Conservation (phyloP, 192 early-diverging fungal genomes). For the Thamnidium elegans region DNA sequence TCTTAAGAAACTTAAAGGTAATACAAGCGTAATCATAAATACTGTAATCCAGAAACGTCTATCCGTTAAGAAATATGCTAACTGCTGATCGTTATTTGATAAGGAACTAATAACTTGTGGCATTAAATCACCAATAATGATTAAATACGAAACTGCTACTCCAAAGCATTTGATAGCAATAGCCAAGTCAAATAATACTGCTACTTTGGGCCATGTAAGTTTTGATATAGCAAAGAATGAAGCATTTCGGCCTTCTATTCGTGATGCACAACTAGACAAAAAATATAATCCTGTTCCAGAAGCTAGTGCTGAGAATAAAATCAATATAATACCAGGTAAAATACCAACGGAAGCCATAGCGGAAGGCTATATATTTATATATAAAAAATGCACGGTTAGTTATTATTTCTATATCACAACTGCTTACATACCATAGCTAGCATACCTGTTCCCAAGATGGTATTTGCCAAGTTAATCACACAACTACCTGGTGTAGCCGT, state of each 20-base stretch:
- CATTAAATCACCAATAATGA: slow-evolving; percentile 94
- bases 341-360: slow-evolving; percentile 86
- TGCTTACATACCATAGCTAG: slow-evolving; percentile 79
- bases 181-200: slow-evolving; percentile 87
- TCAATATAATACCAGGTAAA: slow-evolving; percentile 74
- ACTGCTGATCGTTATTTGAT: background rate
- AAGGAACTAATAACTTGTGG: slow-evolving; percentile 52
- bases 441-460: slow-evolving; percentile 96
- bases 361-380: slow-evolving; percentile 57
- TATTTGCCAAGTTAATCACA: slow-evolving; percentile 88
- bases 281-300: slow-evolving; percentile 86
- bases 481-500: slow-evolving; percentile 69
- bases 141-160: slow-evolving; percentile 90
- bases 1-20: slow-evolving; percentile 78
- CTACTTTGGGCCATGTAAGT: slow-evolving; percentile 91
- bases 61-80: slow-evolving; percentile 38
- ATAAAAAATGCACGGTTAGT: background rate
- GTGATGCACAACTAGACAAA: slow-evolving; percentile 70
- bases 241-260: slow-evolving; percentile 71
- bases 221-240: slow-evolving; percentile 91
- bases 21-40: slow-evolving; percentile 60
- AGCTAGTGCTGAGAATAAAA: slow-evolving; percentile 70
- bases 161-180: slow-evolving; percentile 99
- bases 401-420: background rate
- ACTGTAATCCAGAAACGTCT: slow-evolving; percentile 85